These are phyloP conservation scores for Endotrypanum monterogeii DNA, from an alignment of 208 protist species.

Conservation along the genomic window DNA sequence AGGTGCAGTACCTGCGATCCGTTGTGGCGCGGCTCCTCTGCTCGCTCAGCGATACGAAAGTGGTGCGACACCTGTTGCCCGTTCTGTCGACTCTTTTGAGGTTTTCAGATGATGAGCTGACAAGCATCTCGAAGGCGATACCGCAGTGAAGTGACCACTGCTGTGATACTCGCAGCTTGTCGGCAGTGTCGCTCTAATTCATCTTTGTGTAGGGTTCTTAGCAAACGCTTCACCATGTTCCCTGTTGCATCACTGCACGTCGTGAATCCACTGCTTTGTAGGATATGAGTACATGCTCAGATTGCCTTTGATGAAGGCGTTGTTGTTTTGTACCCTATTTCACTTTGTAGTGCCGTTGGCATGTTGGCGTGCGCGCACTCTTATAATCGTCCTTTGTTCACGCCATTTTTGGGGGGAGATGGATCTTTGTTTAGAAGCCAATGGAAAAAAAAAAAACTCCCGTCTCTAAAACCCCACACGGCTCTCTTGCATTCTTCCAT, in stretches of 20 bases:
- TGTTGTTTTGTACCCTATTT: background rate
- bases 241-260: background rate
- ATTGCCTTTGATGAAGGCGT: too few relatives aligned
- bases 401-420: too few relatives aligned
- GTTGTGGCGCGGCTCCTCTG: slow-evolving; percentile 78
- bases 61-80: slow-evolving; percentile 70
- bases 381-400: too few relatives aligned
- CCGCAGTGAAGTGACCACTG: slow-evolving; percentile 30
- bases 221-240: too few relatives aligned
- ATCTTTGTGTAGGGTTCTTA: background rate
- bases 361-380: background rate
- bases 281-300: background rate
- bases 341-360: too few relatives aligned
- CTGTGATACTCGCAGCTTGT: background rate
- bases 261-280: too few relatives aligned
- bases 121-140: slow-evolving; percentile 52
- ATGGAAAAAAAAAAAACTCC: too few relatives aligned
- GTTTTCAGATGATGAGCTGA: slow-evolving; percentile 50
- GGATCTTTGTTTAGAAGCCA: too few relatives aligned
- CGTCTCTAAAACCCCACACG: too few relatives aligned
- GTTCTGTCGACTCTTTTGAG: slow-evolving; percentile 76
- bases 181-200: background rate
- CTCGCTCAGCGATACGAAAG: slow-evolving; percentile 40
- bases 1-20: slow-evolving; percentile 67
- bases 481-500: too few relatives aligned